Conservation (phyloP, 139 green algal genomes). For the Axilococcus clingmanii region DNA sequence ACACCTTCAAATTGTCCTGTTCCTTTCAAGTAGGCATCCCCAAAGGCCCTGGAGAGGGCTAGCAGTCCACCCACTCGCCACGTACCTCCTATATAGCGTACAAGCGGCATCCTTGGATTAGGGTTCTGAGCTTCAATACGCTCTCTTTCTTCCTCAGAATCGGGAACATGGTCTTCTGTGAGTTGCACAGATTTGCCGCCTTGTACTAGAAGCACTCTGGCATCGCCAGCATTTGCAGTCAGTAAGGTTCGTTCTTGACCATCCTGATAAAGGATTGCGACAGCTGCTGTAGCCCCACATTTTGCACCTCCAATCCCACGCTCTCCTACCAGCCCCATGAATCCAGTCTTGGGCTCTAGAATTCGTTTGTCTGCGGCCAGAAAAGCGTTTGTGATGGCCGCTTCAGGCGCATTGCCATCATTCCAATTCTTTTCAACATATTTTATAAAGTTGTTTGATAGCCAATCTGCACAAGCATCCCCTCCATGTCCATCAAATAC, state of each 20-base stretch:
- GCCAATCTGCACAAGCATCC: slow-evolving; percentile 57
- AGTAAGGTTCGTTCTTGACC: slow-evolving; percentile 13
- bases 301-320: slow-evolving; percentile 80
- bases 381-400: slow-evolving; percentile 33
- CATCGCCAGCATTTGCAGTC: slow-evolving; percentile 84
- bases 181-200: slow-evolving; percentile 60
- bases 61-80: slow-evolving; percentile 93
- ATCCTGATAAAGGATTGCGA: slow-evolving; percentile 31
- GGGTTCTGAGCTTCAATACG: slow-evolving; percentile 92
- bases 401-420: slow-evolving; percentile 11
- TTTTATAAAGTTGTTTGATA: slow-evolving; percentile 46
- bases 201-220: slow-evolving; percentile 65
- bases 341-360: slow-evolving; percentile 50
- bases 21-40: slow-evolving; percentile 91
- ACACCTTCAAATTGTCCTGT: slow-evolving; percentile 84
- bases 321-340: slow-evolving; percentile 73
- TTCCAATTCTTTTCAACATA: slow-evolving; percentile 53
- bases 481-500: slow-evolving; percentile 55
- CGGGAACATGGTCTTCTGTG: slow-evolving; percentile 81
- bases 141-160: slow-evolving; percentile 58
- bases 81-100: slow-evolving; percentile 67
- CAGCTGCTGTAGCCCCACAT: slow-evolving; percentile 70
- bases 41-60: slow-evolving; percentile 89
- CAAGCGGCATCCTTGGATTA: slow-evolving; percentile 83
- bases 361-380: slow-evolving; percentile 26